Percentiles rank a stretch among this genome's conserved stretches.
Evolutionary conservation across 2,329 filamentous ascomycete species (phyloP).

Genomic region (Sarocladium kiliense): DNA sequence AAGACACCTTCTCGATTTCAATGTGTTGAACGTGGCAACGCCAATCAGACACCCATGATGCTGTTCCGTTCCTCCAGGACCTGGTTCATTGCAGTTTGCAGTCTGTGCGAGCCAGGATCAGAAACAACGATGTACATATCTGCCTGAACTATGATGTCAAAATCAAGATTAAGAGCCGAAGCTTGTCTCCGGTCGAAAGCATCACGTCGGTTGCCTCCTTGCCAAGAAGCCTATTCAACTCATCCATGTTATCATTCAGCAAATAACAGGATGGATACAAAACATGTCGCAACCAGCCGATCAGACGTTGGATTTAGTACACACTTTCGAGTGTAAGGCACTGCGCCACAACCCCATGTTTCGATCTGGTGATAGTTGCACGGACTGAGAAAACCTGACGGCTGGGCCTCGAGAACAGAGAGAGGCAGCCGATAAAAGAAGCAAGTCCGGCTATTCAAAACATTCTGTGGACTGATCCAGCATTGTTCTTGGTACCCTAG

Average conservation of each 20-base stretch:
- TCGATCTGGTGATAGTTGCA: not conserved
- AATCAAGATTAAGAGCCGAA: not conserved
- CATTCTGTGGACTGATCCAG: not conserved
- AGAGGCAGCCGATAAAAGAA: slow-evolving; percentile 1
- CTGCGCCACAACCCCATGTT: slow-evolving; percentile 5
- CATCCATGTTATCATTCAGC: not conserved
- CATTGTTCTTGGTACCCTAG: not conserved
- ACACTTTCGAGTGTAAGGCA: not conserved
- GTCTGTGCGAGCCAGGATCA: not conserved
- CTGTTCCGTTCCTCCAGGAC: not conserved
- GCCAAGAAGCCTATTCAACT: not conserved
- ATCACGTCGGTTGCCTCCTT: not conserved
- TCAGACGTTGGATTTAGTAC: not conserved
- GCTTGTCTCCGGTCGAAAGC: not conserved
- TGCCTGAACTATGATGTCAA: not conserved
- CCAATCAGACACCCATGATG: not conserved
- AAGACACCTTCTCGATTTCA: not conserved
- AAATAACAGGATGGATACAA: not conserved
- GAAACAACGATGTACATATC: not conserved
- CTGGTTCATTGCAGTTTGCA: not conserved
- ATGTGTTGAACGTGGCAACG: too few relatives aligned
- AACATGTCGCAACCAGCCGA: not conserved
- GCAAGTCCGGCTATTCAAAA: not conserved
- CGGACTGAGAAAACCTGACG: not conserved
- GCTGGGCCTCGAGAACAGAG: not conserved